Percentiles rank a stretch among this genome's conserved stretches.
phyloP scores from a whole-genome alignment of 257 asterid species.

The Penstemon barbatus region DNA sequence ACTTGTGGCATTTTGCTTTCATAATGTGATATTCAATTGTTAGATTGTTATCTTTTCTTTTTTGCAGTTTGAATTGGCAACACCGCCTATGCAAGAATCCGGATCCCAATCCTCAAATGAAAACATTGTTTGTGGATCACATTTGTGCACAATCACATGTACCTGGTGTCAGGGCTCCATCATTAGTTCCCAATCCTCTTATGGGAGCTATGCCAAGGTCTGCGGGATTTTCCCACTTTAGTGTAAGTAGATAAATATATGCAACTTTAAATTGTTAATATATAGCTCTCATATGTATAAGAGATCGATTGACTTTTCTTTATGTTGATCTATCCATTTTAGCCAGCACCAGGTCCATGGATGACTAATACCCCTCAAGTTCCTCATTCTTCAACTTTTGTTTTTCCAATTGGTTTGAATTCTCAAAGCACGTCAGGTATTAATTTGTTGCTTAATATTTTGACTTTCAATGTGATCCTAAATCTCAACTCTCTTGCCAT shows the following conservation, averaged over 20 bases:
- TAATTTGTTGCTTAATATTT: neutral
- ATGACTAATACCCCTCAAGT: conserved; percentile 54
- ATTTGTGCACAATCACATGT: conserved; percentile 61
- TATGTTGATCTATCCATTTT: conserved; percentile 49
- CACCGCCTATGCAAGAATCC: conserved; percentile 69
- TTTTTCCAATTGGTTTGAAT: conserved; percentile 54
- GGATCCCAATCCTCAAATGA: conserved; percentile 60
- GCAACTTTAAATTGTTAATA: neutral
- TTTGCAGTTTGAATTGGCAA: conserved; percentile 68
- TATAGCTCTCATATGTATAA: neutral
- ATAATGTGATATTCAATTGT: conserved; percentile 11
- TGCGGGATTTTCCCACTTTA: conserved; percentile 49
- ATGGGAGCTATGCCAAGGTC: conserved; percentile 55
- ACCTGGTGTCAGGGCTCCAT: conserved; percentile 61
- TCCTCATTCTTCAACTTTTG: conserved; percentile 57
- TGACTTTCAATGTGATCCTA: too few species aligned
- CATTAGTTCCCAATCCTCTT: conserved; percentile 55
- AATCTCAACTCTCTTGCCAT: neutral
- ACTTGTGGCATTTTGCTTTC: neutral
- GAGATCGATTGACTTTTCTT: conserved; percentile 20
- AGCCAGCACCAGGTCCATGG: conserved; percentile 58
- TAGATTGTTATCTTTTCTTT: neutral
- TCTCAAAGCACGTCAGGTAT: conserved; percentile 48
- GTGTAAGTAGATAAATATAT: conserved; percentile 38
- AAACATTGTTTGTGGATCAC: conserved; percentile 67